A percentile compares a stretch with the other conserved stretches of the same genome.
phyloP scores from a whole-genome alignment of 177 flowering plant genomes.

The Vitis hybrid region DNA sequence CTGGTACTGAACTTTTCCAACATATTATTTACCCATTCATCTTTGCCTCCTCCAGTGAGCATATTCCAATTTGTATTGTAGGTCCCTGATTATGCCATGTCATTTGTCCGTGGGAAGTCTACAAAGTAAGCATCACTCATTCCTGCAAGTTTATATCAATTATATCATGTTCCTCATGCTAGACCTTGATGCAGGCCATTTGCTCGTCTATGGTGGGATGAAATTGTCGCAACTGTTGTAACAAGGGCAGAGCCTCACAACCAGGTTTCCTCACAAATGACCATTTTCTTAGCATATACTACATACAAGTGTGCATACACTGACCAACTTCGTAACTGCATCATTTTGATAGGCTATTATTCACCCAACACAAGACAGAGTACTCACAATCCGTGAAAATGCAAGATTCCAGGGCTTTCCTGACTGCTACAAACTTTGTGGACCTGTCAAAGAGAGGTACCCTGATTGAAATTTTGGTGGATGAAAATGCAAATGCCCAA shows the following conservation, averaged over 20 bases:
- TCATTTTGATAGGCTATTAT: constrained; percentile 36
- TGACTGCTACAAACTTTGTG: constrained; percentile 65
- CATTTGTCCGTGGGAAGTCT: constrained; percentile 49
- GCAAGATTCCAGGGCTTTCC: constrained; percentile 95
- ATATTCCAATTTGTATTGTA: constrained; percentile 8
- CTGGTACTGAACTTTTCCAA: constrained; percentile 41
- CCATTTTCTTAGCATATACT: too few species aligned
- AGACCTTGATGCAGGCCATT: constrained; percentile 55
- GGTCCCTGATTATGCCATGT: constrained; percentile 77
- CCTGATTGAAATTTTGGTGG: neutral
- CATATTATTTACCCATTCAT: neutral
- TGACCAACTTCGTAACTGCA: too few species aligned
- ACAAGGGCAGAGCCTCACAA: constrained; percentile 94
- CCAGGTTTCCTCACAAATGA: constrained; percentile 37
- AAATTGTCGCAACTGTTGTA: constrained; percentile 86
- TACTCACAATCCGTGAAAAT: constrained; percentile 74
- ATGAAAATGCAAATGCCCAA: too few species aligned
- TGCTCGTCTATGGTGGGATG: constrained; percentile 87
- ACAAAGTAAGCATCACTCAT: constrained; percentile 44
- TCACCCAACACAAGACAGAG: constrained; percentile 82
- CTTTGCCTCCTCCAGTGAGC: neutral
- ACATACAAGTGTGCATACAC: too few species aligned
- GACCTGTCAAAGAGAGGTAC: constrained; percentile 77
- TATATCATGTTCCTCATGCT: too few species aligned
- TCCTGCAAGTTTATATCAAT: too few species aligned